phyloP scores from a whole-genome alignment of 306 rosid genomes.

The Cicer cuneatum region DNA sequence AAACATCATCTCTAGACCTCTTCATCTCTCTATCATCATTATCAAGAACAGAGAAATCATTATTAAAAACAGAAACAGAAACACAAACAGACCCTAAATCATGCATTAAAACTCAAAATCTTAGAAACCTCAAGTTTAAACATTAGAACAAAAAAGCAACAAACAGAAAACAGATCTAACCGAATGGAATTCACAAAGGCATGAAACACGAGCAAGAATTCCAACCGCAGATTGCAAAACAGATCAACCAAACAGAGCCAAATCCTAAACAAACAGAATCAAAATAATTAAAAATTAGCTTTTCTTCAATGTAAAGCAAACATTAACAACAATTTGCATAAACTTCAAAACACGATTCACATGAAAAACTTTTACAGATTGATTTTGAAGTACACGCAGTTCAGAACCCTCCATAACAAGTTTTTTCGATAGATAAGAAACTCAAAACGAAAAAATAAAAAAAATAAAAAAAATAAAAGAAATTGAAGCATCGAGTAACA shows the following conservation, averaged over 20 bases:
- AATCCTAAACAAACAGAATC: slow-evolving; percentile 51
- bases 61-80: slow-evolving; percentile 2
- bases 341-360: slow-evolving; percentile 18
- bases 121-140: slow-evolving; percentile 53
- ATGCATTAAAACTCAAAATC: slow-evolving; percentile 65
- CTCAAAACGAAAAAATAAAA: neutral
- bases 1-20: slow-evolving; percentile 89
- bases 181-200: slow-evolving; percentile 37
- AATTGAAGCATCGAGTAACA: slow-evolving; percentile 32
- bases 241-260: slow-evolving; percentile 64
- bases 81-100: slow-evolving; percentile 49
- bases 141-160: slow-evolving; percentile 61
- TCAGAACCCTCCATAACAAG: slow-evolving; percentile 46
- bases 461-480: slow-evolving; percentile 10
- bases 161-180: slow-evolving; percentile 76
- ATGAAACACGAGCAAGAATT: slow-evolving; percentile 52
- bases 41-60: slow-evolving; percentile 13
- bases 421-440: slow-evolving; percentile 41
- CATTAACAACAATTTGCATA: slow-evolving; percentile 29
- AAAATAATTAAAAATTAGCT: slow-evolving; percentile 33
- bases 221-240: slow-evolving; percentile 49
- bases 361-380: slow-evolving; percentile 46
- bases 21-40: slow-evolving; percentile 58
- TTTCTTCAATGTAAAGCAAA: slow-evolving; percentile 62
- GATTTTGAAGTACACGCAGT: slow-evolving; percentile 58